phyloP scores from a whole-genome alignment of 1,139 yeast species.

The Meyerozyma sp. region DNA sequence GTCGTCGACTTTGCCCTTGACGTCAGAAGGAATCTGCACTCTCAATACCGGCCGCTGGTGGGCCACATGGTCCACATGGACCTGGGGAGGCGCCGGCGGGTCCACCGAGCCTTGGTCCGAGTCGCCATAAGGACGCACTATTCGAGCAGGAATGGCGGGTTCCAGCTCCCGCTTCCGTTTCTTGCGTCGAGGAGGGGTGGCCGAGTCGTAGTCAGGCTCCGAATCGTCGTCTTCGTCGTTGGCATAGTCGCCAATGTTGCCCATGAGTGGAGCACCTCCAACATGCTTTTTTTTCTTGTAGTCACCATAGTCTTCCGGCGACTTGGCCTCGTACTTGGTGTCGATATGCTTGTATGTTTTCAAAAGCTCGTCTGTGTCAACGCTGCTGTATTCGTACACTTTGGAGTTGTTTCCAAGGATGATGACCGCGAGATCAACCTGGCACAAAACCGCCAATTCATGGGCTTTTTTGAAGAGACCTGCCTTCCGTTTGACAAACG shows the following conservation, averaged over 20 bases:
- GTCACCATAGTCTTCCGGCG: constrained; percentile 55
- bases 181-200: constrained; percentile 24
- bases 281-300: constrained; percentile 31
- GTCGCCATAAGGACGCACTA: not conserved
- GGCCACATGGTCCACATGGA: not conserved
- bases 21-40: constrained; percentile 46
- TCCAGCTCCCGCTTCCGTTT: constrained; percentile 8
- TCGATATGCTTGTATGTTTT: constrained; percentile 36
- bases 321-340: constrained; percentile 39
- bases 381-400: constrained; percentile 77
- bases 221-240: constrained; percentile 18
- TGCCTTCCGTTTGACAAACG: constrained; percentile 90
- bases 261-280: constrained; percentile 7
- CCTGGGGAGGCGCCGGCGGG: constrained; percentile 3
- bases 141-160: not conserved
- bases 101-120: not conserved
- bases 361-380: constrained; percentile 58
- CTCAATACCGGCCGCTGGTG: constrained; percentile 42
- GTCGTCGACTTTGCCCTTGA: constrained; percentile 20
- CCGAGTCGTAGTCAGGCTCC: constrained; percentile 22
- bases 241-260: constrained; percentile 12
- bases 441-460: constrained; percentile 87
- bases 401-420: constrained; percentile 82
- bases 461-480: constrained; percentile 96
- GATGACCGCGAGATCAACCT: constrained; percentile 87